These are phyloP conservation scores for Penicillium palitans DNA, from an alignment of 2,329 filamentous ascomycete genomes.

Conservation along the genomic window DNA sequence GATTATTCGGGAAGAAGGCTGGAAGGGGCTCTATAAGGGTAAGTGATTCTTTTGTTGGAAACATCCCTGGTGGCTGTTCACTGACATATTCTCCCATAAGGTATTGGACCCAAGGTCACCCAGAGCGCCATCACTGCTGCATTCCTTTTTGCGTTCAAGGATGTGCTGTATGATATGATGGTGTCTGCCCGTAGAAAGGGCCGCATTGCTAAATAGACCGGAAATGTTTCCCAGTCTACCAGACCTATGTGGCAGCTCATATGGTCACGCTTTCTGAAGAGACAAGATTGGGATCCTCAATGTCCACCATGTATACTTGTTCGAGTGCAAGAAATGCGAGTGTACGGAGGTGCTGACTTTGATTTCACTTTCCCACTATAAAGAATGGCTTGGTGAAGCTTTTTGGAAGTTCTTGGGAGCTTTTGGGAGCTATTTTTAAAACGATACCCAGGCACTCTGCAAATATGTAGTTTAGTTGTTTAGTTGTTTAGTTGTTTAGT, in stretches of 20 bases:
- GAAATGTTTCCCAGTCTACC: not conserved
- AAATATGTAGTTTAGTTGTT: slow-evolving; percentile 5
- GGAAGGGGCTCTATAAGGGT: slow-evolving; percentile 89
- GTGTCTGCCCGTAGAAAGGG: slow-evolving; percentile 36
- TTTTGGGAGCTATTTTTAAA: not conserved
- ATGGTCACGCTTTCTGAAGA: not conserved
- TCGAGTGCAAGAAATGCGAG: not conserved
- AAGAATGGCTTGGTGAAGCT: not conserved
- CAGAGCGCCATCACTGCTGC: slow-evolving; percentile 96
- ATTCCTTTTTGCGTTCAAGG: slow-evolving; percentile 97
- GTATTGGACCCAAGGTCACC: slow-evolving; percentile 92
- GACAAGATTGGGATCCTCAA: not conserved
- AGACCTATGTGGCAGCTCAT: not conserved
- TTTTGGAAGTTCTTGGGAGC: not conserved
- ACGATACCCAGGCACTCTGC: slow-evolving; percentile 3
- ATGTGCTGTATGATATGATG: slow-evolving; percentile 75
- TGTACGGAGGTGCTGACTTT: not conserved
- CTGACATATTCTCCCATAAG: slow-evolving; percentile 48
- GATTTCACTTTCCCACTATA: not conserved
- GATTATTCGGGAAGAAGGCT: slow-evolving; percentile 88
- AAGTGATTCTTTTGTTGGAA: slow-evolving; percentile 36
- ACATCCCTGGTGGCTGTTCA: not conserved
- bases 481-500: no score
- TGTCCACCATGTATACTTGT: not conserved
- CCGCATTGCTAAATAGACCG: slow-evolving; percentile 33